phyloP scores from a whole-genome alignment of 148 eudicot species.

The Mesembryanthemum crystallinum region DNA sequence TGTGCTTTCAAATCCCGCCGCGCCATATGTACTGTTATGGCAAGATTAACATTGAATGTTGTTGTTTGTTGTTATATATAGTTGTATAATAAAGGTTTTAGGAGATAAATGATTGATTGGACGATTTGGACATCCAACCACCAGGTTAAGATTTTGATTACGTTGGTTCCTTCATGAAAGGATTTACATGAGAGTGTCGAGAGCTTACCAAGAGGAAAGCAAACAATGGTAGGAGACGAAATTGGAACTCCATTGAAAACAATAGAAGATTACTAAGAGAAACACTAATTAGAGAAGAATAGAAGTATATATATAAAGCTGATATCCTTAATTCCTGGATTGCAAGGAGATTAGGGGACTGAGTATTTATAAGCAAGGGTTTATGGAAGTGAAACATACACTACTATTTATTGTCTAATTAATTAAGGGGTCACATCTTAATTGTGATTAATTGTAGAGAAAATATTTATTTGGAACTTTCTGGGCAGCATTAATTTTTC shows the following conservation, averaged over 20 bases:
- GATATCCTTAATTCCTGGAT: neutral
- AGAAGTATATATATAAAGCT: neutral
- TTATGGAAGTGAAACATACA: slow-evolving; percentile 4
- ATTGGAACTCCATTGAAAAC: slow-evolving; percentile 22
- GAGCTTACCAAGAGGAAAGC: slow-evolving; percentile 20
- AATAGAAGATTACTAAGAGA: neutral
- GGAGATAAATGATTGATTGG: no score
- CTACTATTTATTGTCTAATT: neutral
- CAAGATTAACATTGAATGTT: no score
- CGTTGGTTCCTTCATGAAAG: no score
- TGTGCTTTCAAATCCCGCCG: no score
- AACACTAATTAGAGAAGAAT: neutral
- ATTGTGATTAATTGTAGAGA: neutral
- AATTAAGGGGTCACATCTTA: slow-evolving; percentile 10
- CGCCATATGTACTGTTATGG: no score
- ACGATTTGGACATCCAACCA: no score
- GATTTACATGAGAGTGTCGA: neutral
- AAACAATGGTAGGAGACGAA: slow-evolving; percentile 4
- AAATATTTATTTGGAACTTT: neutral
- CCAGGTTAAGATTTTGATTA: no score
- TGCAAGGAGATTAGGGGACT: neutral
- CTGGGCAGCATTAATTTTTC: neutral
- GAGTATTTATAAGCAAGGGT: slow-evolving; percentile 16
- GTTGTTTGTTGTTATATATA: no score
- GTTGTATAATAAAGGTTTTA: no score